Base-by-base conservation (phyloP, 352 stramenopile species). In the Aphanomyces invadans region DNA sequence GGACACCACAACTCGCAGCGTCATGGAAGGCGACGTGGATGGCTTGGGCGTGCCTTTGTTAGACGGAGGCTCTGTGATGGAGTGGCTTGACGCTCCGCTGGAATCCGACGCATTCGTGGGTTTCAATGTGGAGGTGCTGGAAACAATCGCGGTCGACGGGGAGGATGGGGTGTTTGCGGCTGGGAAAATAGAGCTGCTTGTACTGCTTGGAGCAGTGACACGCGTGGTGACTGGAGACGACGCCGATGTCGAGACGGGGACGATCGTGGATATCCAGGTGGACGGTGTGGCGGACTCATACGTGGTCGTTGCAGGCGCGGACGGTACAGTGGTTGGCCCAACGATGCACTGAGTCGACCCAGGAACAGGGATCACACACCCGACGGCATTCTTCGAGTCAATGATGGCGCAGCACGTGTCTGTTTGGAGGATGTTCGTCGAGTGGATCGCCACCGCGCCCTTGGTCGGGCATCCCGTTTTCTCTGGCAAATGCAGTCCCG, bases 321-420 rank as follows among this genome's bases (percentile, higher is more conserved):
- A 39, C 29, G 25, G 23, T 32, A 26, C 25, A 32, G 3, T 5
- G 17, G 11, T 2, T 57, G 49, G 49, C 17, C 5, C 23, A 33
- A 4, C 4, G 49, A 57, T 57, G 49, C 49, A 57, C n/a, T 57
- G 7, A 26, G 49, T 57, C 5, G 49, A 57, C 19, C 44, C 44
- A 1, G 49, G 11, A 19, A 29, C 29, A 12, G 49, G 49, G n/a
- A 57, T 29, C 19, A 57, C 49, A n/a, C 49, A 57, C 4, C 49
- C 49, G 5, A 57, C 49, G 7, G 49, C 23, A 26, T 57, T 57
- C 23, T 15, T 15, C 7, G 21, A n/a, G 49, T 57, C 29, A 17
- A 57, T 57, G 49, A 57, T 33, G 25, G 49, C 7, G 49, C 49
- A 57, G 25, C 49, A 57, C 9, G 49, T 39, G 29, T 57, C 49